These are phyloP conservation scores for Cystobasidium pallidum DNA, from an alignment of 1,284 basidiomycete genomes.

Conservation along the genomic window DNA sequence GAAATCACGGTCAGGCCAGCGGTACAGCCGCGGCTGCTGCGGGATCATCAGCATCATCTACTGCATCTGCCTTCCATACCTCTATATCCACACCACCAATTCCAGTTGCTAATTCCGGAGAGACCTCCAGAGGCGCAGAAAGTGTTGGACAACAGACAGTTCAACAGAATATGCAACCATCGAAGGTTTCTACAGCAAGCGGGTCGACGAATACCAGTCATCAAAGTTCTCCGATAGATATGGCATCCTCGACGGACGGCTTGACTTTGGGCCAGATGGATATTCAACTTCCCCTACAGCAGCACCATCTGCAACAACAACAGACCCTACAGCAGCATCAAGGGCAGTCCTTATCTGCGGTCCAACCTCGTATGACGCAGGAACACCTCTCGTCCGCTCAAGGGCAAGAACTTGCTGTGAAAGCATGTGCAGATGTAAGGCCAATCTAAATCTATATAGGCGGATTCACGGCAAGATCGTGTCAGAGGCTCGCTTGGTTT, in stretches of 20 bases:
- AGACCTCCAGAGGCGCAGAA: background rate
- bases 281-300: background rate
- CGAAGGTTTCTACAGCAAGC: background rate
- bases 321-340: conserved; percentile 7
- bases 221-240: background rate
- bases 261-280: conserved; percentile 15
- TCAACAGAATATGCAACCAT: conserved; percentile 1
- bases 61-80: background rate
- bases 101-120: background rate
- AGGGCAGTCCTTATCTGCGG: background rate
- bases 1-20: background rate
- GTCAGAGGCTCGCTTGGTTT: too few species aligned
- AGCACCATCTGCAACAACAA: conserved; percentile 9
- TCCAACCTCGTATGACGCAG: background rate
- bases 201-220: background rate
- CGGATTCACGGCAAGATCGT: too few species aligned
- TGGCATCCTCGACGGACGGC: background rate
- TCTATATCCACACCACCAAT: background rate
- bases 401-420: conserved; percentile 22
- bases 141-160: conserved; percentile 18
- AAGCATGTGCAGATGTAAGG: conserved; percentile 31
- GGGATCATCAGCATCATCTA: background rate
- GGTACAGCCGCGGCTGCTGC: background rate
- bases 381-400: conserved; percentile 8
- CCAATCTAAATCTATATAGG: too few species aligned